Base-by-base conservation (phyloP, 2,329 filamentous ascomycete species). In the Teratosphaeriaceae sp. region DNA sequence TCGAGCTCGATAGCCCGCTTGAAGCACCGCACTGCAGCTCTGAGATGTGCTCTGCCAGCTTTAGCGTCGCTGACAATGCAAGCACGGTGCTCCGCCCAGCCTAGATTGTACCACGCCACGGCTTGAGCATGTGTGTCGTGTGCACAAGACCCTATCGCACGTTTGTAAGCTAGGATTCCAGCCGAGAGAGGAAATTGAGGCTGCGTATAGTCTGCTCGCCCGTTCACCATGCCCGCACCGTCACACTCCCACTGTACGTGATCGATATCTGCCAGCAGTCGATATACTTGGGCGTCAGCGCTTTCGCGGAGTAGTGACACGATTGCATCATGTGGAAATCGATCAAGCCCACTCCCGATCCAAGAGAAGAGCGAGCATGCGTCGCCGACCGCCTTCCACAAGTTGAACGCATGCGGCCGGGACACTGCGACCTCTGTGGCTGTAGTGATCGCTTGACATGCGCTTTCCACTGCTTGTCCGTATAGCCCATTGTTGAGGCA, bases 1-100 rank as follows among this genome's bases (percentile, higher is more conserved):
- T 98, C 94, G 1, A 96, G 74, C 65, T 97, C 92, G 51, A 98
- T 98, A 1, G 92, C 86, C 34, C 87, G 78, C 68, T 98, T 98
- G 75, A 98, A 97, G 56, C 87, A 92, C 42, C 82, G 78, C 50
- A 97, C 84, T 1, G 92, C 79, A 5, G 88, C 82, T 62, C 84
- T 89, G 36, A 92, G 71, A 53, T 88, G 88, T 52, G 75, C 76
- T 58, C 79, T 49, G 74, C 72, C 56, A 75, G 83, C 56, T 44
- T 79, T 80, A 8, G 52, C 69, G 21, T 48, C 47, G 16, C 87
- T 70, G 57, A 80, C 86, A 9, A 73, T 69, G 58, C 94, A 86
- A 1, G 88, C 85, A 34, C 84, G 79, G 60, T 92, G 80, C 62
- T 98, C 92, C 1, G 87, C 85, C 86, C 89, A 97, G 31, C 92